Evolutionary conservation across 169 alveolate species (phyloP).

Genomic region (Cyclospora cayetanensis): DNA sequence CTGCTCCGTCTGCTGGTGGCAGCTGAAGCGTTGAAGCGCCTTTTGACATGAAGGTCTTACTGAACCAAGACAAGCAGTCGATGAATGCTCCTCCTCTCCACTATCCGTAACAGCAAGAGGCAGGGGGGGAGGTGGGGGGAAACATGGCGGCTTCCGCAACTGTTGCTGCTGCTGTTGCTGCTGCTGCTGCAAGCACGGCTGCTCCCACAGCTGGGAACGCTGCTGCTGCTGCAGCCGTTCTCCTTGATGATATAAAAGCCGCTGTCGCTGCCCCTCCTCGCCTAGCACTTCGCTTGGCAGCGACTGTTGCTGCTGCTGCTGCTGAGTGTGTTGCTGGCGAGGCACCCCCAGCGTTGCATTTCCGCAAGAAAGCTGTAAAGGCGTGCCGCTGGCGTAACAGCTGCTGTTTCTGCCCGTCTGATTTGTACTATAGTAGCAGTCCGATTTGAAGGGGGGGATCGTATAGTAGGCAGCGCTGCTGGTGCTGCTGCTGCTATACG

Average conservation of each 20-base stretch:
- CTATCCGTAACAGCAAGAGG: too few species aligned
- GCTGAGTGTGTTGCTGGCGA: background rate
- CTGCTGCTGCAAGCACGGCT: background rate
- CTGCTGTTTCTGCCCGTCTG: constrained; percentile 10
- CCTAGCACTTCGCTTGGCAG: background rate
- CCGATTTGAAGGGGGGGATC: too few species aligned
- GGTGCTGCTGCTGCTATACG: too few species aligned
- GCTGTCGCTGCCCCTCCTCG: too few species aligned
- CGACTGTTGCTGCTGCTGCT: background rate
- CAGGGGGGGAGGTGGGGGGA: background rate
- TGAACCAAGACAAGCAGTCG: too few species aligned
- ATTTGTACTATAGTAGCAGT: too few species aligned
- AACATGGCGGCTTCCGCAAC: too few species aligned
- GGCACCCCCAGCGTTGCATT: background rate
- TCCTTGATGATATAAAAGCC: background rate
- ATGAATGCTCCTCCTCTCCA: too few species aligned
- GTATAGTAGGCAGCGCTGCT: too few species aligned
- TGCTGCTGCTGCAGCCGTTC: background rate
- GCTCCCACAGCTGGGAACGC: background rate
- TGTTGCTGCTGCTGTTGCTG: too few species aligned
- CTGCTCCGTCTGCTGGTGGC: background rate
- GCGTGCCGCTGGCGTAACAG: constrained; percentile 20
- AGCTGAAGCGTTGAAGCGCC: background rate
- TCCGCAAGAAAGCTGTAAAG: background rate
- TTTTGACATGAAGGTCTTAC: background rate